Evolutionary conservation across 495 filamentous ascomycete species (phyloP), one percentile per base, ranked within the genome.

Genomic region (Umbilicaria muhlenbergii): DNA sequence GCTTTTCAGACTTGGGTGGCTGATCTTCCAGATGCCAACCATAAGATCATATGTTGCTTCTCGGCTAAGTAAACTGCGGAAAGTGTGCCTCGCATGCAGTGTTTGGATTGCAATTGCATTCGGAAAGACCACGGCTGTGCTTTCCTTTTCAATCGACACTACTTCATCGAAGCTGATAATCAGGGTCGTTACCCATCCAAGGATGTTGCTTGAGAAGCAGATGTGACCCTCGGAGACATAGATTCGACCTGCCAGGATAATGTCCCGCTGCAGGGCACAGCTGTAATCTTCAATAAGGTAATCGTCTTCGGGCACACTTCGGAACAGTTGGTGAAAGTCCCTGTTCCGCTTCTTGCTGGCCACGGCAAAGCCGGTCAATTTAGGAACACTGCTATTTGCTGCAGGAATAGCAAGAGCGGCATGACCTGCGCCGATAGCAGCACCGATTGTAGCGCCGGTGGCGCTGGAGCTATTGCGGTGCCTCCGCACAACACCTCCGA

Each of bases 161-260:
- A 99, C 80, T 58, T 99, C 91, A 56, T 96, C 92, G 58, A 96
- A 99, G 56, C 84, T 91, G 60, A 99, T 94, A 34, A 99, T 88
- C 24, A 96, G 65, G 3, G 87, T 96, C 1, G 92, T 99, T 1
- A 92, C 78, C 91, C 91, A 99, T 32, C 91, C 91, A 32, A 99
- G 71, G 41, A 99, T 99, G 56, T 99, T 99, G 60, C 91, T 96
- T 47, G 87, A 92, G 62, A 99, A 99, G 65, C 91, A 99, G 32
- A 99, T 79, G 51, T 99, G 88, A 4, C 88, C 86, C 61, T 99
- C 91, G 0, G 89, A 95, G 24, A 99, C 81, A 53, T 99, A 99
- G 12, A 99, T 72, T 34, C 91, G 75, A 2, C 91, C 91, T 50
- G 94, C 89, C 11, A 92, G 73, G 36, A 99, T 79, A 45, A 99